These are phyloP conservation scores for Aspergillus floridensis DNA, from an alignment of 2,329 filamentous ascomycete genomes.

Conservation along the genomic window DNA sequence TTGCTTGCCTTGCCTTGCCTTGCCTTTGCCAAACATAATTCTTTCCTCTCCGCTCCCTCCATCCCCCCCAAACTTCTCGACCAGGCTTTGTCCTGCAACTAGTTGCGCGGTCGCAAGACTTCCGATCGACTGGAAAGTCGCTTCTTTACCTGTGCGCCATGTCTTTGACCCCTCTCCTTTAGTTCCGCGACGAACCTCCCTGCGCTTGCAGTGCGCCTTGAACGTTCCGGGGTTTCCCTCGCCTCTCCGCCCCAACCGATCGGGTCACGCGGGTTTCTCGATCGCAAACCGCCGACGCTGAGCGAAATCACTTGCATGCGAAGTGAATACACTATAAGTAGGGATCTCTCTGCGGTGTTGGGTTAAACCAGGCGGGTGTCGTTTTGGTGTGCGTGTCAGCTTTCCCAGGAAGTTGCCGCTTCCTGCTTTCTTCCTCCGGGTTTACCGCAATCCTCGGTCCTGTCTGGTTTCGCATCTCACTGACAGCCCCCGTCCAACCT, in stretches of 20 bases:
- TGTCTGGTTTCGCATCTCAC: background rate
- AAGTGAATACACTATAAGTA: background rate
- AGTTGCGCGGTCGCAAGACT: constrained; percentile 1
- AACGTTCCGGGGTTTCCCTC: constrained; percentile 15
- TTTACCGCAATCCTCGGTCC: background rate
- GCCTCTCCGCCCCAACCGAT: constrained; percentile 20
- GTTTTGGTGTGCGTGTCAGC: background rate
- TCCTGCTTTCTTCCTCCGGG: background rate
- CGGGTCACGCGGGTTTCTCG: constrained; percentile 10
- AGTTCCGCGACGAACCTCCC: constrained; percentile 12
- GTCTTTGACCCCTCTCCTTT: constrained; percentile 10
- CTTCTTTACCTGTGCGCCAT: constrained; percentile 11
- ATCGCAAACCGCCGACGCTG: background rate
- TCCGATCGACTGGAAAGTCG: constrained; percentile 12
- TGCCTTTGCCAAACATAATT: constrained; percentile 13
- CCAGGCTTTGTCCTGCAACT: background rate
- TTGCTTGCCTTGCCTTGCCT: background rate
- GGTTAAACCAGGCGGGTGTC: constrained; percentile 2
- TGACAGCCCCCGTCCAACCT: background rate
- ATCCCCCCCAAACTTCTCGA: background rate
- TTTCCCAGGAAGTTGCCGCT: background rate
- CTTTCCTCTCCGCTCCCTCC: constrained; percentile 4
- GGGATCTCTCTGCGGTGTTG: background rate
- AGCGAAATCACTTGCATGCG: background rate
- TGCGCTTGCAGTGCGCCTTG: constrained; percentile 18